These are phyloP conservation scores for Penicillium cosmopolitanum DNA, from an alignment of 495 filamentous ascomycete genomes.

Conservation along the genomic window DNA sequence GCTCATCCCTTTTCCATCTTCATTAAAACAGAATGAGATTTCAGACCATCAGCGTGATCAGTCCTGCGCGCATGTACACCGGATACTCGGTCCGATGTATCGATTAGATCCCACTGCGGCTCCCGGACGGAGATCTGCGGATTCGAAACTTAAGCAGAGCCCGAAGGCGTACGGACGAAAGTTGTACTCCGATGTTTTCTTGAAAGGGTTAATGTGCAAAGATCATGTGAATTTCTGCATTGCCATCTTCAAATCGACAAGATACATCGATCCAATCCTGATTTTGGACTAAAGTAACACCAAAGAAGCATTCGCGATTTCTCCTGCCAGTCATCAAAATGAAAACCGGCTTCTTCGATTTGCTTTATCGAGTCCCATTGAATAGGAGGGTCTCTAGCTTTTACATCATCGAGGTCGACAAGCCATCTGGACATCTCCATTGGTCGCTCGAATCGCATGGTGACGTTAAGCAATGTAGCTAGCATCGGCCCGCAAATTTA, in stretches of 20 bases:
- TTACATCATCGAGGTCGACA: not conserved
- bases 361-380: too few species aligned
- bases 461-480: not conserved
- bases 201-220: not conserved
- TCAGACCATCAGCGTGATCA: not conserved
- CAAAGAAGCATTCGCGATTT: not conserved
- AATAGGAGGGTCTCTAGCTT: too few species aligned
- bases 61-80: not conserved
- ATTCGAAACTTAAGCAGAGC: not conserved
- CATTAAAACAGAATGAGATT: not conserved
- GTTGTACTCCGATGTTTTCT: not conserved
- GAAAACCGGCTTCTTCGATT: too few species aligned
- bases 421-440: not conserved
- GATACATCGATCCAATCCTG: not conserved
- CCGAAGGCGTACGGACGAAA: not conserved
- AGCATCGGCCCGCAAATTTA: not conserved
- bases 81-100: not conserved
- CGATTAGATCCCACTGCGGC: slow-evolving; percentile 3
- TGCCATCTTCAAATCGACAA: not conserved
- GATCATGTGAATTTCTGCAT: not conserved
- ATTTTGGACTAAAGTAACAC: not conserved
- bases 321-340: too few species aligned
- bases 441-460: not conserved
- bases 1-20: not conserved
- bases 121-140: slow-evolving; percentile 8